Base-by-base conservation (phyloP, 2,329 filamentous ascomycete genomes). In the Clarireedia hainanense region DNA sequence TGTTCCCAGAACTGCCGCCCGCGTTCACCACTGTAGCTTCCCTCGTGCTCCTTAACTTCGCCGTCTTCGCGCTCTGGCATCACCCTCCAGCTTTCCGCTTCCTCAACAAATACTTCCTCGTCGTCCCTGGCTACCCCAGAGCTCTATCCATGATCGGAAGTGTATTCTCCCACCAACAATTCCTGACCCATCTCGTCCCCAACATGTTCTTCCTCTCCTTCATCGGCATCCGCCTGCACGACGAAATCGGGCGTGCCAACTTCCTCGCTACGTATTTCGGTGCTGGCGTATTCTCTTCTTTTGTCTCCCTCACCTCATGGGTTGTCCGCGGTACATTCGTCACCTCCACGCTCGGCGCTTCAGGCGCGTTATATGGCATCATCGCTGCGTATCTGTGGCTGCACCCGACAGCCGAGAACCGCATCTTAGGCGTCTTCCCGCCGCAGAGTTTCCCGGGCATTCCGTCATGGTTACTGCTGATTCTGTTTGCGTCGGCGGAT, bases 181-280 rank as follows among this genome's bases (percentile, higher is more conserved):
- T 83, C 12, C 4, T 12, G 17, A 65, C 70, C 47, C 89, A 94
- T 69, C 68, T 88, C 39, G 58, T 75, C 24, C 67, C 76, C 43
- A 92, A 92, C 71, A 83, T 88, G 79, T 63, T 77, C 7, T 73
- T 79, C 42, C 73, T 92, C 4, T 85, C 77, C 74, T 73, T 88
- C 64, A 75, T 90, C 17, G 89, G 87, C 24, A 78, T 79, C 9
- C 75, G 78, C 1, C 73, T 89, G 36, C 85, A 89, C 70, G 83
- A 89, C 59, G 84, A 89, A 62, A 72, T 89, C 26, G 86, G 85
- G 10, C 77, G 86, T 10, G 84, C 79, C 14, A 76, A 80, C 55
- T 89, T 90, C 70, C 71, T 90, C 20, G 79, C 84, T n/a, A 71
- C 88, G 34, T 89, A 85, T 69, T 60, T 86, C 34, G 72, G 76